Evolutionary conservation across 352 stramenopile species (phyloP).

Genomic region (Albugo laibachii): DNA sequence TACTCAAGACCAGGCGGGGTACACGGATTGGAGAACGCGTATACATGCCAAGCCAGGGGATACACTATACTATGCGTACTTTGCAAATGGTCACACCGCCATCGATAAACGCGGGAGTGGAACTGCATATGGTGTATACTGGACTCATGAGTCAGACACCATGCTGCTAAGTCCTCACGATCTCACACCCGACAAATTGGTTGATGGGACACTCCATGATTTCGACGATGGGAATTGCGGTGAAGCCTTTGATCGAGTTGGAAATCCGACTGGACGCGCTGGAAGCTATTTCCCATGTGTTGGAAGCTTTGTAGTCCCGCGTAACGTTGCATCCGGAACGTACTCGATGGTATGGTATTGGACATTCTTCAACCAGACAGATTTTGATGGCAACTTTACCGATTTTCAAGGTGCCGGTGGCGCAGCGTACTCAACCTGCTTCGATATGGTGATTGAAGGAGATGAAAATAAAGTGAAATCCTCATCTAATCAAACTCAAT

Average conservation of each 20-base stretch:
- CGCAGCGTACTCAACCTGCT: conserved; percentile 38
- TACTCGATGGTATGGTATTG: conserved; percentile 61
- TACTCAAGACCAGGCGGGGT: conserved; percentile 11
- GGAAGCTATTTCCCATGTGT: conserved; percentile 34
- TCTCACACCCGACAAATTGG: conserved; percentile 26
- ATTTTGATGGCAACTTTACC: conserved; percentile 23
- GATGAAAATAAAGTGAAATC: conserved; percentile 5
- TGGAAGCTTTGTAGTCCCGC: conserved; percentile 20
- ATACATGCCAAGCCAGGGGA: conserved; percentile 18
- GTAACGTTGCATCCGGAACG: conserved; percentile 17
- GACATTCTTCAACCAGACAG: conserved; percentile 37
- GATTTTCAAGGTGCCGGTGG: conserved; percentile 23
- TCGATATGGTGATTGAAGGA: conserved; percentile 26
- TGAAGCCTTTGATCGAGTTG: conserved; percentile 17
- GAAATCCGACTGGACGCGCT: conserved; percentile 18
- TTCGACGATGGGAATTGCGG: conserved; percentile 50
- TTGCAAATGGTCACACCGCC: conserved; percentile 34
- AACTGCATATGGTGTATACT: conserved; percentile 43
- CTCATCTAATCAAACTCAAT: no score
- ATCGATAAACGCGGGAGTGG: conserved; percentile 32
- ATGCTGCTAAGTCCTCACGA: conserved; percentile 23
- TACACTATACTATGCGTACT: conserved; percentile 39
- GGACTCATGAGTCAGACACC: conserved; percentile 18
- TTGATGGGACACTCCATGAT: conserved; percentile 40
- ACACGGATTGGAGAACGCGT: conserved; percentile 28